Evolutionary conservation across 768 basidiomycete species (phyloP).

Genomic region (Boletellus ananas): DNA sequence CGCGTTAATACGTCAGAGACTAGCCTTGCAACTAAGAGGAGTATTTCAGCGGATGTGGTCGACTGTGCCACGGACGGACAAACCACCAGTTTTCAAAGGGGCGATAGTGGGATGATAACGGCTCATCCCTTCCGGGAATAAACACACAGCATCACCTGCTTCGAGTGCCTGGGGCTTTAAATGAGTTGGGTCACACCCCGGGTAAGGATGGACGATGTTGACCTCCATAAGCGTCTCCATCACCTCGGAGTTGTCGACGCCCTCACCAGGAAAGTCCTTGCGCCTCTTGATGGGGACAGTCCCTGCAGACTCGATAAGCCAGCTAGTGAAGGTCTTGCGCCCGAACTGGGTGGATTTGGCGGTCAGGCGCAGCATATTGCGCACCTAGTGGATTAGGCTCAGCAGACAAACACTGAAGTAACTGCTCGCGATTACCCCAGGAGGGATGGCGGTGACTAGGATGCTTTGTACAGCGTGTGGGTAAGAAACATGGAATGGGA

Average conservation of each 20-base stretch:
- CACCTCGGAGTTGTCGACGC: constrained; percentile 60
- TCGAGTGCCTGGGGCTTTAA: constrained; percentile 56
- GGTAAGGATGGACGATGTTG: constrained; percentile 1
- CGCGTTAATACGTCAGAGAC: constrained; percentile 73
- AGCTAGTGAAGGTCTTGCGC: constrained; percentile 77
- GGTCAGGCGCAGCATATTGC: constrained; percentile 78
- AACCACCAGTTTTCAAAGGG: constrained; percentile 83
- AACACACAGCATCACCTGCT: constrained; percentile 70
- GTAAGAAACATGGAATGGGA: background rate
- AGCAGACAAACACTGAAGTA: constrained; percentile 3
- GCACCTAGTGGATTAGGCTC: constrained; percentile 42
- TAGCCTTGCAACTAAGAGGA: constrained; percentile 63
- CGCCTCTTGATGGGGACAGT: constrained; percentile 79
- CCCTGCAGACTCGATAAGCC: constrained; percentile 87
- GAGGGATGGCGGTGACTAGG: constrained; percentile 70
- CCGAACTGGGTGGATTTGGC: constrained; percentile 89
- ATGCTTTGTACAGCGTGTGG: constrained; percentile 40
- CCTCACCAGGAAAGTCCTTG: constrained; percentile 59
- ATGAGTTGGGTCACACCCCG: constrained; percentile 5
- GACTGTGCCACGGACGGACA: constrained; percentile 8
- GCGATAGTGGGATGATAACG: constrained; percentile 85
- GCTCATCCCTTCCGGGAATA: constrained; percentile 87
- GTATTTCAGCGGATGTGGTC: constrained; percentile 1
- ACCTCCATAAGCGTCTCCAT: constrained; percentile 73
- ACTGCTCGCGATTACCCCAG: constrained; percentile 42